Conservation (phyloP, 176 grass and related monocot species). For the Carex pumila region DNA sequence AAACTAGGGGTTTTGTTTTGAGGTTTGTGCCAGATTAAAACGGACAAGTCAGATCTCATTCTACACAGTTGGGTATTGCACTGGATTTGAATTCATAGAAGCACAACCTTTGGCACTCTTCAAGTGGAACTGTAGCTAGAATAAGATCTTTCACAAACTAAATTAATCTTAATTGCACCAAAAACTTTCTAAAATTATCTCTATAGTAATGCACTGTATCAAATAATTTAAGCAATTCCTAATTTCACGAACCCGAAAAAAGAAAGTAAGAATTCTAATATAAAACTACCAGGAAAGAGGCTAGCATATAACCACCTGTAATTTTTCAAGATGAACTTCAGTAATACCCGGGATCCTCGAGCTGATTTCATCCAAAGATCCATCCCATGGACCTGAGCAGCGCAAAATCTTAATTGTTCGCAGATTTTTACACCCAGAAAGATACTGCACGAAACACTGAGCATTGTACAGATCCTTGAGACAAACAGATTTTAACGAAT, state of each 20-base stretch:
- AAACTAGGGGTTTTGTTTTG: too few relatives aligned
- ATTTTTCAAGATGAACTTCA: constrained; percentile 90
- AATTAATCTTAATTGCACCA: background rate
- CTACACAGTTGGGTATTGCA: too few relatives aligned
- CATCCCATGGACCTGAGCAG: constrained; percentile 84
- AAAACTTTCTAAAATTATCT: background rate
- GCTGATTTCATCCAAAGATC: constrained; percentile 39
- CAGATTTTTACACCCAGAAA: constrained; percentile 51
- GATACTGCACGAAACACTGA: constrained; percentile 64
- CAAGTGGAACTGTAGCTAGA: background rate
- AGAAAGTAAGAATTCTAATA: background rate
- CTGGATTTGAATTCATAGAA: too few relatives aligned
- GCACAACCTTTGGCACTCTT: background rate
- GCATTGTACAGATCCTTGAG: constrained; percentile 94
- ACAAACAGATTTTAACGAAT: constrained; percentile 47
- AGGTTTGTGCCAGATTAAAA: too few relatives aligned
- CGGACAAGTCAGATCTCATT: too few relatives aligned
- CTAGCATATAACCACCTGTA: constrained; percentile 33
- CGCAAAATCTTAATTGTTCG: constrained; percentile 59
- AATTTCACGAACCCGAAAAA: background rate
- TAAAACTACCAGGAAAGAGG: background rate
- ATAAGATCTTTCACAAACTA: background rate
- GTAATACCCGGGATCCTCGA: constrained; percentile 28
- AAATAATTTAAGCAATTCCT: background rate
- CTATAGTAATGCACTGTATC: background rate